Conservation (phyloP, 306 rosid genomes). For the Pachyrhizus erosus region DNA sequence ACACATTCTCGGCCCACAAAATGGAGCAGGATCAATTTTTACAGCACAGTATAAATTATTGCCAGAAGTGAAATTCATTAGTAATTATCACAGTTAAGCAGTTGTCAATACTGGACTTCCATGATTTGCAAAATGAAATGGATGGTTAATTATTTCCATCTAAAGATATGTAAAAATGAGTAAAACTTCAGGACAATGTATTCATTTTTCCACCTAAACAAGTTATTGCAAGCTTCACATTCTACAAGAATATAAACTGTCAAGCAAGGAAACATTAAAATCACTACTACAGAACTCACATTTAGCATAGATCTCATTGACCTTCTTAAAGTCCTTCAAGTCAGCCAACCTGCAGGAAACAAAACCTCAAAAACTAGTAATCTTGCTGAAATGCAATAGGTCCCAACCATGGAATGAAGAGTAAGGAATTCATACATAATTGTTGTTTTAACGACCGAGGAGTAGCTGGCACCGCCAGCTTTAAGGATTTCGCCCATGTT, state of each 20-base stretch:
- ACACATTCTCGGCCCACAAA: not conserved
- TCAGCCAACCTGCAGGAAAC: conserved; percentile 83
- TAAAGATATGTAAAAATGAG: not conserved
- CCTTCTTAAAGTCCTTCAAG: conserved; percentile 88
- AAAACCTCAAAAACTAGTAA: conserved; percentile 32
- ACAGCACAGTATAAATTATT: not conserved
- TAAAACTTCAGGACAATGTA: not conserved
- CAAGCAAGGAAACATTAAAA: conserved; percentile 8
- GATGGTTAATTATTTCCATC: not conserved
- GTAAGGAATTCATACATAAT: conserved; percentile 61
- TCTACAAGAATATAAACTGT: not conserved
- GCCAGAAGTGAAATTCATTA: conserved; percentile 11
- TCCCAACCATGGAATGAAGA: not conserved
- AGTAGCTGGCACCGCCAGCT: conserved; percentile 73
- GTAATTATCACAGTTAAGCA: conserved; percentile 18
- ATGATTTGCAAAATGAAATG: not conserved
- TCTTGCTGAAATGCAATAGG: not conserved
- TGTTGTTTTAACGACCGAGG: conserved; percentile 88
- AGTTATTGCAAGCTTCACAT: not conserved
- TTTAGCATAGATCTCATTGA: conserved; percentile 87
- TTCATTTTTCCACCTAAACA: not conserved
- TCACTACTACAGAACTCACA: conserved; percentile 59
- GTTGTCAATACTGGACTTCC: not conserved
- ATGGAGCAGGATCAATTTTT: not conserved
- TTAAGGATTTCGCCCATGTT: conserved; percentile 89